phyloP scores from a whole-genome alignment of 164 flowering plant species.

The Nymphaea colorata region DNA sequence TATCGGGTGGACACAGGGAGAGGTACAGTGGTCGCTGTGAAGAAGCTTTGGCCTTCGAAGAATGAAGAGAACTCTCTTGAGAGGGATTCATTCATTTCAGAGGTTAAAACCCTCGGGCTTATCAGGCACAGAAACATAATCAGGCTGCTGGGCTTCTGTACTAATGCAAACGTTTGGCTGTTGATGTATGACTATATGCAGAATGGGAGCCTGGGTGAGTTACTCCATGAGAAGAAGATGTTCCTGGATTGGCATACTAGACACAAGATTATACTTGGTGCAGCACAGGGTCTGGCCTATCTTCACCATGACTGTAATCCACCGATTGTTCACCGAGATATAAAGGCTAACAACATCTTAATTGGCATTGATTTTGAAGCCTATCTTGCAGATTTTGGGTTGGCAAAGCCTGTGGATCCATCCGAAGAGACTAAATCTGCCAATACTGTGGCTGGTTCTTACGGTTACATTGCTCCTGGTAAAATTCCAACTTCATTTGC shows the following conservation, averaged over 20 bases:
- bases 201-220: constrained; percentile 39
- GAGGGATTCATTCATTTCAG: constrained; percentile 45
- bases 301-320: constrained; percentile 67
- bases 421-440: constrained; percentile 21
- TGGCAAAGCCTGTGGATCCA: constrained; percentile 36
- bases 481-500: constrained; percentile 3
- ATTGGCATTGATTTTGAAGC: constrained; percentile 45
- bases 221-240: constrained; percentile 39
- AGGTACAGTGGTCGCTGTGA: constrained; percentile 38
- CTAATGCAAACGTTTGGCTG: constrained; percentile 32
- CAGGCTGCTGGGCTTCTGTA: constrained; percentile 46
- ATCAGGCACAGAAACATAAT: constrained; percentile 57
- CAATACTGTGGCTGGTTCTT: constrained; percentile 44
- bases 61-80: constrained; percentile 20
- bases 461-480: constrained; percentile 74
- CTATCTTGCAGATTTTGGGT: constrained; percentile 55
- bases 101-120: constrained; percentile 42
- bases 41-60: constrained; percentile 43
- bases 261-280: constrained; percentile 40
- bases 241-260: constrained; percentile 51
- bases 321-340: constrained; percentile 50
- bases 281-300: constrained; percentile 52
- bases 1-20: constrained; percentile 42
- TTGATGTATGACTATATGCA: constrained; percentile 50
- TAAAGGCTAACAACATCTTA: constrained; percentile 53